Evolutionary conservation across 257 asterid species (phyloP).

Genomic region (Salvia splendens): DNA sequence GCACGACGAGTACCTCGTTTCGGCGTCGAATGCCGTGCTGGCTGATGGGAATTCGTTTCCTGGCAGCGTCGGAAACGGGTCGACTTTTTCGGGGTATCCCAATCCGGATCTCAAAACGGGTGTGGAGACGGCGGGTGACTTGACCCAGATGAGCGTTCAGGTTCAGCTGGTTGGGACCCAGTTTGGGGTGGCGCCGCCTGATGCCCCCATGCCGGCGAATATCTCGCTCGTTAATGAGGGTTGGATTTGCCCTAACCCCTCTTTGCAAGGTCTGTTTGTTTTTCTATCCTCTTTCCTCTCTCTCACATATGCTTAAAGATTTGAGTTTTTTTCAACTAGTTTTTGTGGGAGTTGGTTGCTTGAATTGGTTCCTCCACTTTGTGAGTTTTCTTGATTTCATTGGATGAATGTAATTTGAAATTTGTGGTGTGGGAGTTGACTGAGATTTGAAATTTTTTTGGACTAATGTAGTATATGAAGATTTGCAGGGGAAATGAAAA

Average conservation of each 20-base stretch:
- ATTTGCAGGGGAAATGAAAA: neutral
- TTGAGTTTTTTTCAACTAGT: neutral
- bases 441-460: constrained; percentile 3
- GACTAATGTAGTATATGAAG: neutral
- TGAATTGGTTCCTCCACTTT: neutral
- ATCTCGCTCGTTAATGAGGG: constrained; percentile 76
- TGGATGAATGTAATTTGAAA: constrained; percentile 1
- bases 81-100: constrained; percentile 79
- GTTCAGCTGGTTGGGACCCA: constrained; percentile 75
- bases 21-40: constrained; percentile 76
- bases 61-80: constrained; percentile 69
- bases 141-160: constrained; percentile 68
- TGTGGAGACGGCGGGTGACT: constrained; percentile 86
- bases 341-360: neutral
- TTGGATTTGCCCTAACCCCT: constrained; percentile 63
- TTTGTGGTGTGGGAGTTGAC: constrained; percentile 2
- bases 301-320: neutral
- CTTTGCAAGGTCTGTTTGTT: constrained; percentile 62
- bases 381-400: constrained; percentile 1
- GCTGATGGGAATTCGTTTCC: constrained; percentile 78
- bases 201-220: constrained; percentile 72
- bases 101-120: constrained; percentile 84
- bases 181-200: constrained; percentile 68
- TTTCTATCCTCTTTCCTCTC: constrained; percentile 12
- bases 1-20: constrained; percentile 72